Percentiles rank a stretch among this genome's conserved stretches.
These are phyloP conservation scores for Xylogone sp. DNA, from an alignment of 2,329 filamentous ascomycete species.

Conservation along the genomic window DNA sequence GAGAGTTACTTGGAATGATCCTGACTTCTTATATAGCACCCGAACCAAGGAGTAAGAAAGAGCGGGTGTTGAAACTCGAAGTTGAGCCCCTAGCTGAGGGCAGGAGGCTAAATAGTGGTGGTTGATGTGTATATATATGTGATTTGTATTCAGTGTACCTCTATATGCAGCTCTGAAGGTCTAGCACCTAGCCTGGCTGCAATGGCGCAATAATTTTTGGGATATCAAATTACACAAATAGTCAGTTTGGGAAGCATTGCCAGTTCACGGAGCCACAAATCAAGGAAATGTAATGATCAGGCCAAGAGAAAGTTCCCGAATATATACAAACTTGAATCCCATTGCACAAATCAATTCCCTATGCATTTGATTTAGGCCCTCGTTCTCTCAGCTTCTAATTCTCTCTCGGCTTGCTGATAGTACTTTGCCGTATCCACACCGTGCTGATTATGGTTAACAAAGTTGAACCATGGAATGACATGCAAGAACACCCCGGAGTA, in stretches of 20 bases:
- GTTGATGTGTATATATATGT: neutral
- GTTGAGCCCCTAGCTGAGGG: constrained; percentile 22
- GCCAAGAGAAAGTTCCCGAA: constrained; percentile 3
- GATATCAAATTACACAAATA: neutral
- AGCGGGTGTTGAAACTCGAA: constrained; percentile 27
- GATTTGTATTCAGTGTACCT: too few relatives aligned
- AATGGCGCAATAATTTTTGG: too few relatives aligned
- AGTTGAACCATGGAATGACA: constrained; percentile 94
- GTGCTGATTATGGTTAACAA: constrained; percentile 92
- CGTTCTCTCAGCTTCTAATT: constrained; percentile 74
- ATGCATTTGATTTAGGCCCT: constrained; percentile 15
- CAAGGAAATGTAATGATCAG: neutral
- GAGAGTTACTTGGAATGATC: neutral
- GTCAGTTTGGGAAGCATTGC: neutral
- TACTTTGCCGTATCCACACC: constrained; percentile 98
- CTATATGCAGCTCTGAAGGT: too few relatives aligned
- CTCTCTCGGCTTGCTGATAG: constrained; percentile 90
- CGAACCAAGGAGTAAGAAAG: constrained; percentile 27
- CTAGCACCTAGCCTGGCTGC: too few relatives aligned
- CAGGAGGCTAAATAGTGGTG: constrained; percentile 1
- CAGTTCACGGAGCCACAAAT: neutral
- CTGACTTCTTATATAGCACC: constrained; percentile 20
- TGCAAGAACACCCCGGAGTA: constrained; percentile 83
- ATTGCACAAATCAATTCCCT: constrained; percentile 5
- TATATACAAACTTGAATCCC: constrained; percentile 7